phyloP scores from a whole-genome alignment of 129 eudicot genomes.

The Chrysanthemum makinoi region DNA sequence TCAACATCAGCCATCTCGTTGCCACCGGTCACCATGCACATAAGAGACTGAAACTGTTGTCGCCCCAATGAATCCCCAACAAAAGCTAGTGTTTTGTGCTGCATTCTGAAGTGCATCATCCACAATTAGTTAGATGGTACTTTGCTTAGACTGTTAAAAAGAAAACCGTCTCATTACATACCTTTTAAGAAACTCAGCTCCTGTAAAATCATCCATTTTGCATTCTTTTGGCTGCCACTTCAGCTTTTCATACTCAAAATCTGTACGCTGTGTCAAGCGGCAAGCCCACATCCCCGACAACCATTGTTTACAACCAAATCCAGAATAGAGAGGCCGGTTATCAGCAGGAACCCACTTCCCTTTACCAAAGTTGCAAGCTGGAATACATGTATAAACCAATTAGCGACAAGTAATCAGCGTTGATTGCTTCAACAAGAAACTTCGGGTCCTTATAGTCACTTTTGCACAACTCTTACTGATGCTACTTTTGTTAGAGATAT shows the following conservation, averaged over 20 bases:
- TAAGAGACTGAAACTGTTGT: conserved; percentile 87
- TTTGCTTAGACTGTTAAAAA: background rate
- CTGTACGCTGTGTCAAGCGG: conserved; percentile 76
- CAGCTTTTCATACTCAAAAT: conserved; percentile 79
- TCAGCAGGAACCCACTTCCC: conserved; percentile 87
- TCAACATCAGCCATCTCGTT: conserved; percentile 57
- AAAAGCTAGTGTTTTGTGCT: conserved; percentile 83
- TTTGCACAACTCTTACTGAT: too few relatives aligned
- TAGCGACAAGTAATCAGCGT: too few relatives aligned
- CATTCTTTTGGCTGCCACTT: conserved; percentile 92
- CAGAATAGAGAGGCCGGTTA: conserved; percentile 72
- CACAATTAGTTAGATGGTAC: conserved; percentile 14
- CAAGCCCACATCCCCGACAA: conserved; percentile 97
- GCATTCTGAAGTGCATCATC: conserved; percentile 55
- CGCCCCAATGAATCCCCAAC: conserved; percentile 90
- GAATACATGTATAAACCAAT: conserved; percentile 5
- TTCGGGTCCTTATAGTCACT: too few relatives aligned
- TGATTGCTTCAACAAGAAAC: too few relatives aligned
- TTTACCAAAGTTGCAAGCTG: conserved; percentile 82
- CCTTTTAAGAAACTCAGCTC: conserved; percentile 59
- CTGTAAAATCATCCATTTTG: conserved; percentile 58
- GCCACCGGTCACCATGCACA: conserved; percentile 86
- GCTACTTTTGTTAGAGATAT: too few relatives aligned
- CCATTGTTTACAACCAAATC: conserved; percentile 87
- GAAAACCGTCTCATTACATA: background rate